Conservation (phyloP, 2,329 filamentous ascomycete species). For the Scedosporium dehoogii region DNA sequence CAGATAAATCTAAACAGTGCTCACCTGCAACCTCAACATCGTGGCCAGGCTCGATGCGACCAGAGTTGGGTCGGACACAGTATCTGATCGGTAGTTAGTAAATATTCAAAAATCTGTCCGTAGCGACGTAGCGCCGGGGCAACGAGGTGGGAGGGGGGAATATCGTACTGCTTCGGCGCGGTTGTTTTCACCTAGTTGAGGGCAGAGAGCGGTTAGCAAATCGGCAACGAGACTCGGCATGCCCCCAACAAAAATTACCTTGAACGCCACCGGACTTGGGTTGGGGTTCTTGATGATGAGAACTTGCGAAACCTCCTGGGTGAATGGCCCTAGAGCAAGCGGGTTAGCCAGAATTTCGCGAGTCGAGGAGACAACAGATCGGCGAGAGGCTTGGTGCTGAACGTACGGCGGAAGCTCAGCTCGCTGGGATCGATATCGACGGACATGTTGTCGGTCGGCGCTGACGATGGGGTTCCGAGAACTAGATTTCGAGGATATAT, state of each 20-base stretch:
- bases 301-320: slow-evolving; percentile 53
- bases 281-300: slow-evolving; percentile 58
- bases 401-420: slow-evolving; percentile 86
- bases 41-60: slow-evolving; percentile 82
- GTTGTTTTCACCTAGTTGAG: slow-evolving; percentile 87
- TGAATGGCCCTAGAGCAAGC: slow-evolving; percentile 49
- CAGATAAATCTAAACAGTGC: slow-evolving; percentile 14
- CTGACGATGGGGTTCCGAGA: neutral
- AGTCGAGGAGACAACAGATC: slow-evolving; percentile 5
- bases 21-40: slow-evolving; percentile 88
- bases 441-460: slow-evolving; percentile 56
- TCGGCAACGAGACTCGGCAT: neutral
- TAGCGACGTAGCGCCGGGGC: neutral
- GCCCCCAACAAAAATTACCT: slow-evolving; percentile 35
- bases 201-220: slow-evolving; percentile 15
- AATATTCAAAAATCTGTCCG: slow-evolving; percentile 6
- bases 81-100: slow-evolving; percentile 50
- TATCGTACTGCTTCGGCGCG: slow-evolving; percentile 87
- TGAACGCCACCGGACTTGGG: slow-evolving; percentile 55
- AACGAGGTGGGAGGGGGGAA: slow-evolving; percentile 4
- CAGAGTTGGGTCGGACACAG: slow-evolving; percentile 94
- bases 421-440: slow-evolving; percentile 87
- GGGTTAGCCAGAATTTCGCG: neutral
- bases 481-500: neutral
- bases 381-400: neutral